Evolutionary conservation across 2,329 filamentous ascomycete genomes (phyloP), one percentile per base, ranked within the genome.

Genomic region (Ambrosiella xylebori): DNA sequence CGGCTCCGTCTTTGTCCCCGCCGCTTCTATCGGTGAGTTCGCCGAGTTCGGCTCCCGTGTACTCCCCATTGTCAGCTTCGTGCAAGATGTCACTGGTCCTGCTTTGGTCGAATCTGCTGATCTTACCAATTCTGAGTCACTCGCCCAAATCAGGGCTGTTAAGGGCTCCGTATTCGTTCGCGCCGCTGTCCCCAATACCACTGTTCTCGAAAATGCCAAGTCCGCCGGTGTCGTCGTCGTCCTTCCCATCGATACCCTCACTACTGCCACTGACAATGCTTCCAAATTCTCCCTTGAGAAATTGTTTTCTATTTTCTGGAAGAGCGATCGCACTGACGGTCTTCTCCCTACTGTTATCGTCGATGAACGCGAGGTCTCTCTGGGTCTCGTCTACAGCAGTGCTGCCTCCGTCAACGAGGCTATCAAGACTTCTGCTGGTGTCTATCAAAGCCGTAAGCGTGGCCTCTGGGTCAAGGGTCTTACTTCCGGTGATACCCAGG

Each of bases 401-500:
- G 81, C 86, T 62, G 87, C 94, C 69, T 97, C 91, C 68, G 82
- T 98, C 39, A 76, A 82, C 7, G 91, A 95, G 72, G 91, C 91
- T 41, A 68, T 98, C 61, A 81, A 80, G 65, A 95, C 88, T 5
- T 74, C 77, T 64, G 75, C 74, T 0, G 90, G 93, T 38, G 91
- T 97, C 41, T 98, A 98, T 69, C 89, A 96, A 71, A 97, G 91
- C 73, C 80, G 93, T 56, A 97, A 96, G 75, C 81, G 93, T 50
- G 93, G 93, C 0, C 72, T 98, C 36, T 98, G 93, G 93, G 85
- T 95, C 71, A 98, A 98, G 74, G 93, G 93, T 5, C 87, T 90
- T 56, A 93, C 86, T 7, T 97, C 91, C 57, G 93, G 93, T 12
- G 90, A 97, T 68, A 88, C 87, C 11, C 93, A 98, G 70, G 84